Percentiles rank a stretch among this genome's conserved stretches.
phyloP scores from a whole-genome alignment of 176 grass and related monocot species.

The Tillandsia leiboldiana region DNA sequence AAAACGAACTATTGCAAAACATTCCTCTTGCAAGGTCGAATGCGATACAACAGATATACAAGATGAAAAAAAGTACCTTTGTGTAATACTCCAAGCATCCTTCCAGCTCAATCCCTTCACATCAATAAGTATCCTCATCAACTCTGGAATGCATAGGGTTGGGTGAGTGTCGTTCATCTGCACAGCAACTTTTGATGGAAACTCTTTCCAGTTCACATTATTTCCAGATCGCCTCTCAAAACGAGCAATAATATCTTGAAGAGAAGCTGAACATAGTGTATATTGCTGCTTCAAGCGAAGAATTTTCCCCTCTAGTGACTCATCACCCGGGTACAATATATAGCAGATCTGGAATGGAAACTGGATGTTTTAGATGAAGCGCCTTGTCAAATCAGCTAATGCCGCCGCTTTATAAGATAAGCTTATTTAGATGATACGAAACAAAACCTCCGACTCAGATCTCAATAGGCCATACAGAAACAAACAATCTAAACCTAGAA shows the following conservation, averaged over 20 bases:
- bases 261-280: conserved; percentile 88
- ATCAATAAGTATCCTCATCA: conserved; percentile 95
- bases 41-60: neutral
- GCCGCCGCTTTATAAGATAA: neutral
- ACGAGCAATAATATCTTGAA: conserved; percentile 90
- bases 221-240: conserved; percentile 77
- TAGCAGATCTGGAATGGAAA: conserved; percentile 73
- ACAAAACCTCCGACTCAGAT: too few relatives aligned
- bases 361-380: conserved; percentile 1
- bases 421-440: neutral
- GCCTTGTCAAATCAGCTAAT: neutral
- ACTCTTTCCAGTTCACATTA: conserved; percentile 78
- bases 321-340: conserved; percentile 88
- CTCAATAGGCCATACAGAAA: too few relatives aligned
- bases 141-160: conserved; percentile 95
- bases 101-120: conserved; percentile 83
- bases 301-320: conserved; percentile 83
- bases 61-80: conserved; percentile 47
- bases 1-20: neutral
- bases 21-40: neutral
- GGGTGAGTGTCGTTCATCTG: conserved; percentile 99
- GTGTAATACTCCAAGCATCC: conserved; percentile 77
- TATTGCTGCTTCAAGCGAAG: conserved; percentile 97
- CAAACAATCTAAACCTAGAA: too few relatives aligned
- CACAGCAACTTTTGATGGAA: conserved; percentile 92